Conservation (phyloP, 2,329 filamentous ascomycete species). For the Xylaria polymorpha region DNA sequence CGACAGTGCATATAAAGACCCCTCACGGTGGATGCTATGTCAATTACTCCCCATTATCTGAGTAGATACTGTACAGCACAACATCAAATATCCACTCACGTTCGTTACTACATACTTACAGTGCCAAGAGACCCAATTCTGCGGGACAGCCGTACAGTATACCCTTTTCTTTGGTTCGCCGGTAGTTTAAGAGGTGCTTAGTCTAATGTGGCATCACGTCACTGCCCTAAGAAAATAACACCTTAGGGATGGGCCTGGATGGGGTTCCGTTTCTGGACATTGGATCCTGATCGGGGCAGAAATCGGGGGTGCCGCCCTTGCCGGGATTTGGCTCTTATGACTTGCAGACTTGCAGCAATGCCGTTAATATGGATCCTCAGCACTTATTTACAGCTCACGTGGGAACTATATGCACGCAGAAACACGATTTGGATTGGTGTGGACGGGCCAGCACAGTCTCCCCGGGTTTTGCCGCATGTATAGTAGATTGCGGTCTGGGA, state of each 20-base stretch:
- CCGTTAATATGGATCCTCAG: slow-evolving; percentile 18
- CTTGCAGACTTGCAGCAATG: slow-evolving; percentile 34
- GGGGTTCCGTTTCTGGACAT: slow-evolving; percentile 12
- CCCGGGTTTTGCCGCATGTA: not conserved
- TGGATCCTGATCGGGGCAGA: no score
- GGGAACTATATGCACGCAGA: not conserved
- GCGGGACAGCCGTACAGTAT: slow-evolving; percentile 24
- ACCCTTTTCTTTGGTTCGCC: not conserved
- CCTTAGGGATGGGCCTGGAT: not conserved
- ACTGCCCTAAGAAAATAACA: slow-evolving; percentile 4
- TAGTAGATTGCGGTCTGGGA: not conserved
- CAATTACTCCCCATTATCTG: no score
- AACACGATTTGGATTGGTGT: not conserved
- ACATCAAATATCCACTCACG: no score
- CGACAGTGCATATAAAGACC: no score
- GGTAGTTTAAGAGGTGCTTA: not conserved
- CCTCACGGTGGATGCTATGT: no score
- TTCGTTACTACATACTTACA: no score
- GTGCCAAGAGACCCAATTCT: slow-evolving; percentile 32
- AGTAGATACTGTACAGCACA: no score
- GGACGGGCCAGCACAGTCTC: not conserved
- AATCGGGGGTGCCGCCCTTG: slow-evolving; percentile 13
- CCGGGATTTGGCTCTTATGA: slow-evolving; percentile 30
- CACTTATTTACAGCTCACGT: slow-evolving; percentile 24
- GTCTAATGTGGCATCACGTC: slow-evolving; percentile 20